Evolutionary conservation across 2,329 filamentous ascomycete genomes (phyloP).

Genomic region (Neoarthrinium moseri): DNA sequence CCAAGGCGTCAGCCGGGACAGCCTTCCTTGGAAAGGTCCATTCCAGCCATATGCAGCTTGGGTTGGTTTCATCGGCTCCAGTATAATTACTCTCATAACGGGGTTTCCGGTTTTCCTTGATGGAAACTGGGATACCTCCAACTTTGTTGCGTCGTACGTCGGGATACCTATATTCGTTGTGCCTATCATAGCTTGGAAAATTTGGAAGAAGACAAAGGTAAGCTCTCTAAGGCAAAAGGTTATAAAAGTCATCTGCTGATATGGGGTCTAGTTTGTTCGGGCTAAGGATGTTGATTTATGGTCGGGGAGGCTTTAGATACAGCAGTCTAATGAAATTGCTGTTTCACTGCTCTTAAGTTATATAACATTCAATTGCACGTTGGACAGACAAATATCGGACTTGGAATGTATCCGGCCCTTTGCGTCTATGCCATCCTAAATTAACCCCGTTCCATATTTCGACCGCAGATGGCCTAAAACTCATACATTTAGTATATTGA

Average conservation of each 20-base stretch:
- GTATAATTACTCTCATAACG: constrained; percentile 20
- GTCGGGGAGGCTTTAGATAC: constrained; percentile 24
- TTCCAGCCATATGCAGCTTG: constrained; percentile 13
- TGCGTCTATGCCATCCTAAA: too few species aligned
- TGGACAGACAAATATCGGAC: too few species aligned
- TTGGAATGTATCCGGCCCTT: too few species aligned
- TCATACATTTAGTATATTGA: too few species aligned
- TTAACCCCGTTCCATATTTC: too few species aligned
- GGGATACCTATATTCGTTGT: constrained; percentile 39
- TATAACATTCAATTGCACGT: too few species aligned
- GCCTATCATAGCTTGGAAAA: constrained; percentile 40
- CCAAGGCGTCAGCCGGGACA: constrained; percentile 9
- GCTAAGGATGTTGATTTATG: constrained; percentile 23
- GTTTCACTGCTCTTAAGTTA: too few species aligned
- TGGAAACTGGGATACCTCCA: constrained; percentile 20
- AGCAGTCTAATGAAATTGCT: too few species aligned
- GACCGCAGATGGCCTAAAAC: too few species aligned
- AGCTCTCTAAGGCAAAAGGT: too few species aligned
- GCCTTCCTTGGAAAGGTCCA: constrained; percentile 10
- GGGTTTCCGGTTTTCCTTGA: constrained; percentile 27
- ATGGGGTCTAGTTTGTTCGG: constrained; percentile 17
- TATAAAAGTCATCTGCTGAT: constrained; percentile 3
- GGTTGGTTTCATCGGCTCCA: constrained; percentile 13
- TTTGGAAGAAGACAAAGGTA: constrained; percentile 34
- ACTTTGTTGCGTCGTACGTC: constrained; percentile 37